Conservation (phyloP, 257 asterid species). For the Salvia miltiorrhiza region DNA sequence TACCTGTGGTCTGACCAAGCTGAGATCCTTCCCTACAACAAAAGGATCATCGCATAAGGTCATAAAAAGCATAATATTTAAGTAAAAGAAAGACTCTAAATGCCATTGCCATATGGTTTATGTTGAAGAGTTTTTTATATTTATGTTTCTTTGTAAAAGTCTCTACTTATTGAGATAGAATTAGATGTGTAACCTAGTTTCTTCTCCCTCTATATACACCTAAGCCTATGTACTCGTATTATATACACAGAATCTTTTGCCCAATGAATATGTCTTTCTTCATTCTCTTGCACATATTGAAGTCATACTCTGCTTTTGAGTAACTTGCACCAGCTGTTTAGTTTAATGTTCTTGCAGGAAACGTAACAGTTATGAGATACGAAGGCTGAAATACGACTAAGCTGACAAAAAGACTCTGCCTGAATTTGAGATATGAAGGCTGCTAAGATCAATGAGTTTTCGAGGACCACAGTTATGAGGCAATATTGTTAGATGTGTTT, state of each 20-base stretch:
- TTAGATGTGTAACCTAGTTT: no score
- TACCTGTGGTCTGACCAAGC: constrained; percentile 37
- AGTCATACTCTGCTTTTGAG: neutral
- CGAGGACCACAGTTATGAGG: neutral
- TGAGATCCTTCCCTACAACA: constrained; percentile 40
- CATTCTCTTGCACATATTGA: no score
- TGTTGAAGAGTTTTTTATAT: no score
- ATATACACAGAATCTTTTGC: no score
- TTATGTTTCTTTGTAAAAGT: no score
- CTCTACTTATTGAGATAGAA: no score
- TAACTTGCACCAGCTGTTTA: neutral
- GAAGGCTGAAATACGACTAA: neutral
- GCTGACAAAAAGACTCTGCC: neutral
- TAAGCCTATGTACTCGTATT: no score
- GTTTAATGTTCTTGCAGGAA: constrained; percentile 8
- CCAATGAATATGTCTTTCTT: no score
- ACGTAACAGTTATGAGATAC: neutral
- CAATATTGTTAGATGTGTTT: neutral
- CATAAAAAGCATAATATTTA: neutral
- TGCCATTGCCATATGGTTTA: no score
- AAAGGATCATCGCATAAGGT: neutral
- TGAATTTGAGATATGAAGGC: neutral
- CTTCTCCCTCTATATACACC: no score
- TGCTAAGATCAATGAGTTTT: neutral
- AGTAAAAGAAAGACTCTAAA: neutral